phyloP scores from a whole-genome alignment of 768 basidiomycete species.

The Dentipellis fragilis region DNA sequence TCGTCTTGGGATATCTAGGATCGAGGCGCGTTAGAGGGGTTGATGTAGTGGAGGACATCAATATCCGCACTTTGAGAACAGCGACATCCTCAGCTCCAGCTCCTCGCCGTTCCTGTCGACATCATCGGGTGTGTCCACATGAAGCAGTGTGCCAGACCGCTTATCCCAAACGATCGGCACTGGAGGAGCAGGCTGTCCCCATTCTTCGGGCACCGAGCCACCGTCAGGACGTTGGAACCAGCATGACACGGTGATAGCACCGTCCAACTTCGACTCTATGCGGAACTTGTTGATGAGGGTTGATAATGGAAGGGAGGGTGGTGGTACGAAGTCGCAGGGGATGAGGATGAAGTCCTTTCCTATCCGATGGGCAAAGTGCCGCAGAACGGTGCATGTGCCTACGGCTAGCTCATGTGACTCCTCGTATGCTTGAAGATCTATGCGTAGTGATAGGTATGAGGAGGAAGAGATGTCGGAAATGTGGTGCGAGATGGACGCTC shows the following conservation, averaged over 20 bases:
- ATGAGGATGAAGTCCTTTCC: conserved; percentile 81
- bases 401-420: conserved; percentile 54
- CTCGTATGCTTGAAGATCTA: conserved; percentile 76
- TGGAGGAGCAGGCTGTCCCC: conserved; percentile 39
- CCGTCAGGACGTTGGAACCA: conserved; percentile 57
- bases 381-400: conserved; percentile 69
- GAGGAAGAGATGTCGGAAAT: conserved; percentile 64
- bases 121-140: conserved; percentile 64
- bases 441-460: conserved; percentile 48
- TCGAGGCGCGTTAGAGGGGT: neutral
- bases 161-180: conserved; percentile 63
- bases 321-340: conserved; percentile 86
- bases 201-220: conserved; percentile 49
- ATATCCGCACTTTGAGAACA: conserved; percentile 53
- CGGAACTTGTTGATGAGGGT: conserved; percentile 76
- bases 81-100: conserved; percentile 61
- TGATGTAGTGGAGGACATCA: conserved; percentile 5
- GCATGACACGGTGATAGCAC: conserved; percentile 53
- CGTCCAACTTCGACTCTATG: conserved; percentile 52
- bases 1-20: conserved; percentile 59
- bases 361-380: conserved; percentile 68
- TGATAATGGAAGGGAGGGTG: conserved; percentile 59
- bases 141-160: conserved; percentile 50
- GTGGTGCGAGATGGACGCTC: conserved; percentile 69
- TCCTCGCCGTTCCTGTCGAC: conserved; percentile 61